Percentiles rank a stretch among this genome's conserved stretches.
These are phyloP conservation scores for Gymnopus androsaceus DNA, from an alignment of 1,284 basidiomycete genomes.

Conservation along the genomic window DNA sequence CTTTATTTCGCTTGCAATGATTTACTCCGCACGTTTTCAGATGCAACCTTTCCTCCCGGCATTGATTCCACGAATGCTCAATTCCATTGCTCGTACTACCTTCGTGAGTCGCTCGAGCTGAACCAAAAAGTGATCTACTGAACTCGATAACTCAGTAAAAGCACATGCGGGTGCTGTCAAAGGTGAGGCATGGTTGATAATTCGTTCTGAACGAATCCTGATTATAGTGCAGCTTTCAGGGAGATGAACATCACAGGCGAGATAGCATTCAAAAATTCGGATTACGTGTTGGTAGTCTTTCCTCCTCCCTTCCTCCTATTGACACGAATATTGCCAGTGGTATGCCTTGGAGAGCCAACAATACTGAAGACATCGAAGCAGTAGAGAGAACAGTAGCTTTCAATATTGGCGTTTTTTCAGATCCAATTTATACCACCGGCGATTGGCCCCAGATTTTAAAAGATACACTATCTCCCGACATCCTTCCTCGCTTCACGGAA, in stretches of 20 bases:
- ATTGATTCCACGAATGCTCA: constrained; percentile 42
- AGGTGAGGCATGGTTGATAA: constrained; percentile 29
- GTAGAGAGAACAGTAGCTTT: constrained; percentile 50
- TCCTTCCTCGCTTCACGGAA: constrained; percentile 46
- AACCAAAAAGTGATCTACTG: neutral
- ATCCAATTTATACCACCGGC: constrained; percentile 46
- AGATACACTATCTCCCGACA: constrained; percentile 42
- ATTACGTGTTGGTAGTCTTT: constrained; percentile 40
- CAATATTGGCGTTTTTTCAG: constrained; percentile 45
- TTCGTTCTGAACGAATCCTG: neutral
- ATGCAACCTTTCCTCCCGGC: constrained; percentile 39
- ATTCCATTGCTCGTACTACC: constrained; percentile 46
- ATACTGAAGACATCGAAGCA: constrained; percentile 42
- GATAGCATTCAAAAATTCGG: constrained; percentile 50
- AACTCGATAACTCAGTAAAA: constrained; percentile 33
- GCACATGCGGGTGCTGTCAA: constrained; percentile 50
- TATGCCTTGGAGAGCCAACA: constrained; percentile 45
- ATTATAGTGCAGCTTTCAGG: constrained; percentile 37
- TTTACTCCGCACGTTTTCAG: constrained; percentile 26
- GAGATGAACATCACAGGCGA: constrained; percentile 47
- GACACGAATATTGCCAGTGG: constrained; percentile 31
- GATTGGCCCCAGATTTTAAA: constrained; percentile 51
- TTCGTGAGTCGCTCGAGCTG: constrained; percentile 32
- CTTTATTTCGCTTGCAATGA: neutral
- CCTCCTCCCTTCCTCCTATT: neutral